phyloP scores from a whole-genome alignment of 352 stramenopile genomes.

The Globisporangium nagaii region DNA sequence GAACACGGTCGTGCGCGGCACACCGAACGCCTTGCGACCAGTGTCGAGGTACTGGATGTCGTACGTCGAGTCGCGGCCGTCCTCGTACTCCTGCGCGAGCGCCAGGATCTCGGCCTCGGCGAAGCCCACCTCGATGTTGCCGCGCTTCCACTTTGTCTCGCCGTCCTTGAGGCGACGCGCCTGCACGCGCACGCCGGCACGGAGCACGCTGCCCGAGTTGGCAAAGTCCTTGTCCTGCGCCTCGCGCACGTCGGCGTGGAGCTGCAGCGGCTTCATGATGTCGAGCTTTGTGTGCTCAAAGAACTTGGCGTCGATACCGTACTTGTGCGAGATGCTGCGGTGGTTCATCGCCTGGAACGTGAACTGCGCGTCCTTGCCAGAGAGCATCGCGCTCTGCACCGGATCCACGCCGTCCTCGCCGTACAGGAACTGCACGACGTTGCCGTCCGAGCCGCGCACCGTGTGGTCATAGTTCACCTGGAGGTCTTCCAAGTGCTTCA shows the following conservation, averaged over 20 bases:
- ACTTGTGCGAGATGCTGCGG: slow-evolving; percentile 92
- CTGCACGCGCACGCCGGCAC: slow-evolving; percentile 51
- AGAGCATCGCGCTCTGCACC: slow-evolving; percentile 92
- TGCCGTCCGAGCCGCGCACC: slow-evolving; percentile 96
- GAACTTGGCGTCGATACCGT: slow-evolving; percentile 85
- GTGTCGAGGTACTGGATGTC: slow-evolving; percentile 87
- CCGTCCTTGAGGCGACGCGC: slow-evolving; percentile 68
- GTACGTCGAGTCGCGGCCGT: slow-evolving; percentile 70
- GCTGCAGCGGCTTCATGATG: slow-evolving; percentile 79
- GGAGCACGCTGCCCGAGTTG: slow-evolving; percentile 30
- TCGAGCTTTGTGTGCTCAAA: slow-evolving; percentile 89
- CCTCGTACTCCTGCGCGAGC: slow-evolving; percentile 54
- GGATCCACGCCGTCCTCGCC: slow-evolving; percentile 99
- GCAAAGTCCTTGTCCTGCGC: slow-evolving; percentile 43
- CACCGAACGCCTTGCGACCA: slow-evolving; percentile 68
- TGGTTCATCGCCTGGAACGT: slow-evolving; percentile 96
- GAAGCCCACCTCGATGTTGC: slow-evolving; percentile 75
- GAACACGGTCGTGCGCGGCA: slow-evolving; percentile 74
- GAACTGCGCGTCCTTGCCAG: slow-evolving; percentile 90
- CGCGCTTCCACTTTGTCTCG: slow-evolving; percentile 85
- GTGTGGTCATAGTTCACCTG: slow-evolving; percentile 98
- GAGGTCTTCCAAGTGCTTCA: slow-evolving; percentile 98
- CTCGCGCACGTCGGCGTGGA: slow-evolving; percentile 64
- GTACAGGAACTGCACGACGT: slow-evolving; percentile 99
- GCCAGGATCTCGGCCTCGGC: slow-evolving; percentile 62